Percentiles rank a stretch among this genome's conserved stretches.
phyloP scores from a whole-genome alignment of 1,284 basidiomycete genomes.

The Fistulinella staudtii region DNA sequence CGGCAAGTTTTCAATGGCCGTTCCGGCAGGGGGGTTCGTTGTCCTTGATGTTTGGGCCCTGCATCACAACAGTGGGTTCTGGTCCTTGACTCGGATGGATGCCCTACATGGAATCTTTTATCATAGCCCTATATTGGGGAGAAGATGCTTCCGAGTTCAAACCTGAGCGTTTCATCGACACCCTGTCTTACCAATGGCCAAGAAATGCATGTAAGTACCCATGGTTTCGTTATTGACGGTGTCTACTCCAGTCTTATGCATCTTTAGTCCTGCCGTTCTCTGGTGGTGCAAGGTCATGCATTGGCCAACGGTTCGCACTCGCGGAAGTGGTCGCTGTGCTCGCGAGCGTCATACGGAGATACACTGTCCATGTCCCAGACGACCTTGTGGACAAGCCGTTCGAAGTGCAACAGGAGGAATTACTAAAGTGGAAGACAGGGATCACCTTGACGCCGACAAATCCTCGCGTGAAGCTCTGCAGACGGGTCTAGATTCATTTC shows the following conservation, averaged over 20 bases:
- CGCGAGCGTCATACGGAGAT: constrained; percentile 28
- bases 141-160: constrained; percentile 39
- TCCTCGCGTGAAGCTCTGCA: constrained; percentile 19
- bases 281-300: constrained; percentile 38
- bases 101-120: neutral
- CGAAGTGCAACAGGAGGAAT: constrained; percentile 24
- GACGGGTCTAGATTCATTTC: constrained; percentile 10
- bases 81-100: neutral
- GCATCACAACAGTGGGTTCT: constrained; percentile 37
- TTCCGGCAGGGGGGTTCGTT: constrained; percentile 39
- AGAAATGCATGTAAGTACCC: constrained; percentile 31
- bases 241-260: too few species aligned
- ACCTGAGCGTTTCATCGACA: constrained; percentile 48
- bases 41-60: constrained; percentile 39
- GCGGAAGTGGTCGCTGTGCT: constrained; percentile 28
- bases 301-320: constrained; percentile 37
- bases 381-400: constrained; percentile 26
- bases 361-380: constrained; percentile 32
- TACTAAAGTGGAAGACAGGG: constrained; percentile 32
- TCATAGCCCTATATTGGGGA: constrained; percentile 40
- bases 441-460: constrained; percentile 31
- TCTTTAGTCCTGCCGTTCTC: constrained; percentile 38
- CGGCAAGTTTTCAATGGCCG: constrained; percentile 32
- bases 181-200: constrained; percentile 39
- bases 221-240: too few species aligned